A percentile compares a stretch with the other conserved stretches of the same genome.
phyloP scores from a whole-genome alignment of 805 yeast species.

The Tetrapisispora fleetii region DNA sequence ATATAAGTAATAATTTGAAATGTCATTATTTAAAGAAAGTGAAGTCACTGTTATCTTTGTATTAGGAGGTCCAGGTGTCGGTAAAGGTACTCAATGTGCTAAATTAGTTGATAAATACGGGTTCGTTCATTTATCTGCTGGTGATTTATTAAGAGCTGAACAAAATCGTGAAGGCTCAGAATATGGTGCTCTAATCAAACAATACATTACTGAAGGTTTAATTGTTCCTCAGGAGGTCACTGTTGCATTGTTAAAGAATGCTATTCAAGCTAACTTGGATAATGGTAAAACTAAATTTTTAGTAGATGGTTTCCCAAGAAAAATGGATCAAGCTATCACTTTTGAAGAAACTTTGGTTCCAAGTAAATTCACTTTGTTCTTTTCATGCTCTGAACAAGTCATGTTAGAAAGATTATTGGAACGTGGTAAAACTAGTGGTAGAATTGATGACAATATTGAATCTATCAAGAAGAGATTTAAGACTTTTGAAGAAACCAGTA shows the following conservation, averaged over 20 bases:
- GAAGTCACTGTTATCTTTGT: slow-evolving; percentile 79
- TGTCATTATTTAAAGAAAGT: slow-evolving; percentile 40
- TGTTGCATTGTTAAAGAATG: slow-evolving; percentile 68
- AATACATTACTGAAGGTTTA: slow-evolving; percentile 74
- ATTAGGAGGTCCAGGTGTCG: slow-evolving; percentile 96
- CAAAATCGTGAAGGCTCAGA: slow-evolving; percentile 73
- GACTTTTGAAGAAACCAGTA: slow-evolving; percentile 76
- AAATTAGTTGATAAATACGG: slow-evolving; percentile 70
- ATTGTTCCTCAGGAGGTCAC: slow-evolving; percentile 94
- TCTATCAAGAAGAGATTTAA: slow-evolving; percentile 82
- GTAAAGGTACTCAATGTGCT: slow-evolving; percentile 94
- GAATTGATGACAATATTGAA: slow-evolving; percentile 87
- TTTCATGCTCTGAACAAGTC: slow-evolving; percentile 71
- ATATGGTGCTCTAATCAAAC: slow-evolving; percentile 76
- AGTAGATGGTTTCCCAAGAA: slow-evolving; percentile 94
- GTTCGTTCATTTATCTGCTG: slow-evolving; percentile 90
- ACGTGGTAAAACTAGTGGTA: slow-evolving; percentile 91
- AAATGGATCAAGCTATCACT: slow-evolving; percentile 96
- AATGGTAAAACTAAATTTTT: slow-evolving; percentile 54
- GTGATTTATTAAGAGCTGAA: slow-evolving; percentile 89
- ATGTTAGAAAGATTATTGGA: slow-evolving; percentile 79
- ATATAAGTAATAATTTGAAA: slow-evolving; percentile 6
- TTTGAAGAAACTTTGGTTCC: slow-evolving; percentile 73
- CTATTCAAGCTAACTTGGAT: slow-evolving; percentile 47
- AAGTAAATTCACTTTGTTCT: slow-evolving; percentile 61